phyloP scores from a whole-genome alignment of 805 yeast species.

The Ogataea kodamae region DNA sequence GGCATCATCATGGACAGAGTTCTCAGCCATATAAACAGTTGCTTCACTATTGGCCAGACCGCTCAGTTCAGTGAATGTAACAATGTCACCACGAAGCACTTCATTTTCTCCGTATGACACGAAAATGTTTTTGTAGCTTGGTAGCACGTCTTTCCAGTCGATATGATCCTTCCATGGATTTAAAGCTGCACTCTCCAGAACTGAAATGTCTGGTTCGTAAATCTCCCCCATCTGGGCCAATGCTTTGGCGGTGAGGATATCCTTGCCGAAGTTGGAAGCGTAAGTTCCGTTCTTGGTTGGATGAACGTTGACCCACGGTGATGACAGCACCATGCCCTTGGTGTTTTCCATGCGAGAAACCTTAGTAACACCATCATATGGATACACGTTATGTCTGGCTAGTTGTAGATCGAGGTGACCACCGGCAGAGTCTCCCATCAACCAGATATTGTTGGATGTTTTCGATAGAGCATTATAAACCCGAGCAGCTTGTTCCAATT shows the following conservation, averaged over 20 bases:
- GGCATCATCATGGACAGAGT: conserved; percentile 3
- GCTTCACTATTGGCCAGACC: background rate
- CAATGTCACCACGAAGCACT: conserved; percentile 4
- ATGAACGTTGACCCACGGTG: conserved; percentile 10
- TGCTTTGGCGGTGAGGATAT: conserved; percentile 3
- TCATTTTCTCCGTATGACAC: conserved; percentile 10
- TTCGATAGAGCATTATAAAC: conserved; percentile 7
- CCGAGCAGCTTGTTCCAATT: conserved; percentile 6
- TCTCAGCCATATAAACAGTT: conserved; percentile 1
- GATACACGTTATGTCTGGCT: conserved; percentile 4
- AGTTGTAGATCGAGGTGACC: conserved; percentile 7
- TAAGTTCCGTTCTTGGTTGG: conserved; percentile 3
- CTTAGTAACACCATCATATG: conserved; percentile 2
- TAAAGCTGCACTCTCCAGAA: conserved; percentile 1
- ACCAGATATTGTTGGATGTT: conserved; percentile 8
- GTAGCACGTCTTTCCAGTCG: conserved; percentile 5
- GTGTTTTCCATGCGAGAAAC: background rate
- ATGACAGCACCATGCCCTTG: conserved; percentile 2
- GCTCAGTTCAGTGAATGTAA: background rate
- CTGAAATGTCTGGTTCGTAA: conserved; percentile 1
- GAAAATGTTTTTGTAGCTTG: conserved; percentile 2
- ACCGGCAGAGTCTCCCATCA: conserved; percentile 15
- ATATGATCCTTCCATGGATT: conserved; percentile 6
- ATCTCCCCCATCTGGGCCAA: conserved; percentile 5
- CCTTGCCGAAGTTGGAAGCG: conserved; percentile 4